Conservation (phyloP, 805 yeast species). For the Schwanniomyces occidentalis region DNA sequence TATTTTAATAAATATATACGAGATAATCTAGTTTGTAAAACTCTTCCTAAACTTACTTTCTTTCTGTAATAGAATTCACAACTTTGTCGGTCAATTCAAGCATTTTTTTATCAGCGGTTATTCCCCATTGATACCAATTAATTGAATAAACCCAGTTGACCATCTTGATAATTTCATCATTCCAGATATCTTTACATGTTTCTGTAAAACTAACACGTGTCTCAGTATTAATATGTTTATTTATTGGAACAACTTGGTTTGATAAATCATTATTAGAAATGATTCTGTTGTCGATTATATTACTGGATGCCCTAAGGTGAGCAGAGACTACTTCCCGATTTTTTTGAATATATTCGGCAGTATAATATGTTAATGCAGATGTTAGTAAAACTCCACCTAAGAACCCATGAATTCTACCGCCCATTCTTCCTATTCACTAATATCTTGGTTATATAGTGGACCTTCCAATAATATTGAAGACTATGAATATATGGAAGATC, state of each 20-base stretch:
- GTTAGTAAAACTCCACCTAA: constrained; percentile 58
- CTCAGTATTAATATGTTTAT: constrained; percentile 21
- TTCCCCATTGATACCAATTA: constrained; percentile 46
- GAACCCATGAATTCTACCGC: constrained; percentile 46
- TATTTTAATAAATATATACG: not conserved
- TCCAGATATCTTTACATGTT: constrained; percentile 78
- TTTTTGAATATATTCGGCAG: constrained; percentile 54
- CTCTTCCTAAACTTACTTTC: constrained; percentile 6
- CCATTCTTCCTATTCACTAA: constrained; percentile 23
- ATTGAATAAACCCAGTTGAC: constrained; percentile 64
- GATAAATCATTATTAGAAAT: constrained; percentile 47
- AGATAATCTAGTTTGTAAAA: not conserved
- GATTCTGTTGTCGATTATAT: constrained; percentile 54
- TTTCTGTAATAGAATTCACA: constrained; percentile 9
- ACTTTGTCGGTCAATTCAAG: constrained; percentile 28
- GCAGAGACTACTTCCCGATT: constrained; percentile 48
- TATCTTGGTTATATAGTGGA: not conserved
- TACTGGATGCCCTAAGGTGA: constrained; percentile 49
- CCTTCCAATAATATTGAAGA: constrained; percentile 3
- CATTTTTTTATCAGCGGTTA: constrained; percentile 34
- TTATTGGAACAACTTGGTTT: constrained; percentile 44
- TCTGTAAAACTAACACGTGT: constrained; percentile 49
- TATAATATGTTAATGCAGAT: constrained; percentile 60
- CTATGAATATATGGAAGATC: no score
- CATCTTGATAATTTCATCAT: constrained; percentile 62